phyloP scores from a whole-genome alignment of 805 yeast species.

The Alloascoidea africana region DNA sequence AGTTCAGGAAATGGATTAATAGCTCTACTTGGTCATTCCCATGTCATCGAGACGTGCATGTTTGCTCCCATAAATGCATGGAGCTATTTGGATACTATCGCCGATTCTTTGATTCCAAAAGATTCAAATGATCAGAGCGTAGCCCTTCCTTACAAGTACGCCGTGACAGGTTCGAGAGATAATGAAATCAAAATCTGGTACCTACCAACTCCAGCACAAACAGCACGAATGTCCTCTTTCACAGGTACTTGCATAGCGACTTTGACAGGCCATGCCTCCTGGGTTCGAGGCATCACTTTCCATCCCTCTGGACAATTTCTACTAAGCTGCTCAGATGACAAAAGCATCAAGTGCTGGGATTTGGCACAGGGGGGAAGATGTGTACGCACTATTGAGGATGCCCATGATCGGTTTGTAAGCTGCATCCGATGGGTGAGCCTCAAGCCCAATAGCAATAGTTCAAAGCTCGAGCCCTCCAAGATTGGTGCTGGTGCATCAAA shows the following conservation, averaged over 20 bases:
- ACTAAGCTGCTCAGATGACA: slow-evolving; percentile 69
- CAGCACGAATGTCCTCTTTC: slow-evolving; percentile 41
- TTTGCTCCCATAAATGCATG: slow-evolving; percentile 46
- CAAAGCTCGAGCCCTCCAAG: slow-evolving; percentile 13
- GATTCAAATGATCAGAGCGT: slow-evolving; percentile 27
- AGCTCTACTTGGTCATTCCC: slow-evolving; percentile 60
- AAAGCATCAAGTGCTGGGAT: slow-evolving; percentile 69
- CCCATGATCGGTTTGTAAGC: slow-evolving; percentile 69
- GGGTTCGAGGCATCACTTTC: slow-evolving; percentile 59
- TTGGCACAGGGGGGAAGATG: slow-evolving; percentile 26
- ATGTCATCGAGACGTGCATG: slow-evolving; percentile 62
- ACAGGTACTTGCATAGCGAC: slow-evolving; percentile 44
- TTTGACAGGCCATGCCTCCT: slow-evolving; percentile 65
- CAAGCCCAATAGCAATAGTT: slow-evolving; percentile 5
- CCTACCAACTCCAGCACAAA: slow-evolving; percentile 51
- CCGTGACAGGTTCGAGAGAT: slow-evolving; percentile 73
- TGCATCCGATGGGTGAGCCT: slow-evolving; percentile 22
- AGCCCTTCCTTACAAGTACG: slow-evolving; percentile 30
- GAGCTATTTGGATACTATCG: slow-evolving; percentile 29
- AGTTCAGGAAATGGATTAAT: slow-evolving; percentile 54
- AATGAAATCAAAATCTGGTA: slow-evolving; percentile 63
- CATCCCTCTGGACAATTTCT: slow-evolving; percentile 69
- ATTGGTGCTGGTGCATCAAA: slow-evolving; percentile 12
- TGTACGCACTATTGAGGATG: slow-evolving; percentile 32
- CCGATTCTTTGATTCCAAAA: slow-evolving; percentile 19